Conservation (phyloP, 352 stramenopile species). For the Thalassiosira sp. region DNA sequence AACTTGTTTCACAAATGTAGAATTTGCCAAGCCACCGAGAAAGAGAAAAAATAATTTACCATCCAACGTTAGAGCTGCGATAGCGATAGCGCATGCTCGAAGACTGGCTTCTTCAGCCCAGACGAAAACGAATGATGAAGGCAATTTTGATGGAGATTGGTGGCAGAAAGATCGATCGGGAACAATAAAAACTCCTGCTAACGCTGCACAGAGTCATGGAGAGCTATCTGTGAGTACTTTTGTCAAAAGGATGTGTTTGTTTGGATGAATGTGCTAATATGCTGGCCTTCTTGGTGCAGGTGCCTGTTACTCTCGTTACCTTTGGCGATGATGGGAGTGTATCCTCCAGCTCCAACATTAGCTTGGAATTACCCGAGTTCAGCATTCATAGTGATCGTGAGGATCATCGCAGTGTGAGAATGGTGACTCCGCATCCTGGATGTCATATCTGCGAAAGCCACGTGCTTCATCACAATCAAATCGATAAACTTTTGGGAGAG, state of each 20-base stretch:
- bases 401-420: not conserved
- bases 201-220: not conserved
- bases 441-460: slow-evolving; percentile 11
- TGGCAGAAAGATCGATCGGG: not conserved
- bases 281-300: not conserved
- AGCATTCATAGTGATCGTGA: not conserved
- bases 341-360: not conserved
- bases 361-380: slow-evolving; percentile 4
- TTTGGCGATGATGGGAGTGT: not conserved
- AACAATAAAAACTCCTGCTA: not conserved
- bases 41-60: not conserved
- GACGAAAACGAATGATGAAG: not conserved
- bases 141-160: not conserved
- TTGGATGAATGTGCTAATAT: no score
- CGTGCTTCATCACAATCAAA: slow-evolving; percentile 7
- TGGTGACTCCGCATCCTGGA: not conserved
- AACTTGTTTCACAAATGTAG: slow-evolving; percentile 7
- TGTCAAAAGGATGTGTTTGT: not conserved
- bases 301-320: slow-evolving; percentile 1
- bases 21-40: not conserved
- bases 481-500: slow-evolving; percentile 5
- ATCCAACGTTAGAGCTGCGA: not conserved
- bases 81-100: not conserved
- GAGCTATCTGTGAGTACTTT: slow-evolving; percentile 1
- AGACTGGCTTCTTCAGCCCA: not conserved